Evolutionary conservation across 768 basidiomycete genomes (phyloP).

Genomic region (Pseudohyphozyma bogoriensis): DNA sequence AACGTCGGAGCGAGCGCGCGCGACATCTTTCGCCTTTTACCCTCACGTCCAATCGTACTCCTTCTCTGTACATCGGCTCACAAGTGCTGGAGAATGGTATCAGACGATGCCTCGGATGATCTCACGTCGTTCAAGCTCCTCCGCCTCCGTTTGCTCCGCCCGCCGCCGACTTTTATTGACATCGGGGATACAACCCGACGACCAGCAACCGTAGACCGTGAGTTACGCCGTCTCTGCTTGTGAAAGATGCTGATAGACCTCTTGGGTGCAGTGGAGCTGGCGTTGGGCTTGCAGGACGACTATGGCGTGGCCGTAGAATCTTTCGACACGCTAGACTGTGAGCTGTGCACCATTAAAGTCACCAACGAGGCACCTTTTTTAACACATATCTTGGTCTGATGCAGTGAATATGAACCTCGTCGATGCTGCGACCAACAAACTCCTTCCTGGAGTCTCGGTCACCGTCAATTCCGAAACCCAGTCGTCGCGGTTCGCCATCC

Average conservation of each 20-base stretch:
- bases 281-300: conserved; percentile 18
- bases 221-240: no score
- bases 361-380: not conserved
- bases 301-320: conserved; percentile 17
- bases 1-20: not conserved
- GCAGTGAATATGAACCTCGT: not conserved
- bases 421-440: not conserved
- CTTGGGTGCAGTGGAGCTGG: conserved; percentile 12
- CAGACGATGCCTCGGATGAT: no score
- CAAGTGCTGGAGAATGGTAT: no score
- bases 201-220: no score
- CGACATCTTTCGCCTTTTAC: not conserved
- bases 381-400: no score
- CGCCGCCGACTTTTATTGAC: conserved; percentile 8
- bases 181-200: no score
- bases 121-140: conserved; percentile 14
- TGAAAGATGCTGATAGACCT: no score
- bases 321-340: conserved; percentile 17
- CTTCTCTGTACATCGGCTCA: no score
- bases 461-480: not conserved
- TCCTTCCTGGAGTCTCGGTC: not conserved
- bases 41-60: no score
- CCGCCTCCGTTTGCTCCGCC: conserved; percentile 15
- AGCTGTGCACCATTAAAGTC: not conserved
- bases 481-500: not conserved